Evolutionary conservation across 495 filamentous ascomycete species (phyloP).

Genomic region (Oleoguttula mirabilis): DNA sequence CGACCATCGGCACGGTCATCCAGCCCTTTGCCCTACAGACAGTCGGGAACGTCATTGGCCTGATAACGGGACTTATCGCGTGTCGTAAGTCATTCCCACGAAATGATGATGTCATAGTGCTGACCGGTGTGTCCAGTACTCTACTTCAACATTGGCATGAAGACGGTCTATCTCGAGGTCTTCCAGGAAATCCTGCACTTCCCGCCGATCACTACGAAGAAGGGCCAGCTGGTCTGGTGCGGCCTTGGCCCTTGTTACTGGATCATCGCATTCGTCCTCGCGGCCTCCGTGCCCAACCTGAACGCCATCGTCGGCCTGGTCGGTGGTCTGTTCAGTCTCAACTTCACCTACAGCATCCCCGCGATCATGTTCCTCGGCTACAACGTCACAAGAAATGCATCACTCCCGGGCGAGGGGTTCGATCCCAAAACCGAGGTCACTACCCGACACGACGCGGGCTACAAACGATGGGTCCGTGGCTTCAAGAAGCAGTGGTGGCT

Average conservation of each 20-base stretch:
- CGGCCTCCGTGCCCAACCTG: conserved; percentile 14
- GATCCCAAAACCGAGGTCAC: conserved; percentile 10
- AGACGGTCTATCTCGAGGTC: conserved; percentile 17
- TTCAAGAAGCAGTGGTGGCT: conserved; percentile 2
- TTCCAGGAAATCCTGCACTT: conserved; percentile 14
- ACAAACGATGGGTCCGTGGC: conserved; percentile 13
- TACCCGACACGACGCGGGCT: conserved; percentile 11
- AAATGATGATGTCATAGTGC: too few relatives aligned
- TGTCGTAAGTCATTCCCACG: conserved; percentile 10
- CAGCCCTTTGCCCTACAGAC: conserved; percentile 9
- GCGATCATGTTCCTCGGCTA: conserved; percentile 36
- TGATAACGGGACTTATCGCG: conserved; percentile 16
- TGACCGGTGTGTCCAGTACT: conserved; percentile 3
- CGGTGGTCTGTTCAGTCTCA: conserved; percentile 39
- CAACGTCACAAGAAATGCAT: conserved; percentile 34
- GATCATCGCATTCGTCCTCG: conserved; percentile 18
- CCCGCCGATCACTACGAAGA: conserved; percentile 11
- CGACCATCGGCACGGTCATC: conserved; percentile 8
- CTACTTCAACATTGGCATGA: conserved; percentile 21
- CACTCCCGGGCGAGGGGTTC: conserved; percentile 22
- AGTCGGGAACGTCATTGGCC: conserved; percentile 15
- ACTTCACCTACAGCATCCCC: conserved; percentile 42
- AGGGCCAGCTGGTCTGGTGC: conserved; percentile 7
- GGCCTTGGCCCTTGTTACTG: conserved; percentile 14
- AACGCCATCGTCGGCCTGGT: conserved; percentile 29